Evolutionary conservation across 2,329 filamentous ascomycete species (phyloP).

Genomic region (Aspergillus flavus): DNA sequence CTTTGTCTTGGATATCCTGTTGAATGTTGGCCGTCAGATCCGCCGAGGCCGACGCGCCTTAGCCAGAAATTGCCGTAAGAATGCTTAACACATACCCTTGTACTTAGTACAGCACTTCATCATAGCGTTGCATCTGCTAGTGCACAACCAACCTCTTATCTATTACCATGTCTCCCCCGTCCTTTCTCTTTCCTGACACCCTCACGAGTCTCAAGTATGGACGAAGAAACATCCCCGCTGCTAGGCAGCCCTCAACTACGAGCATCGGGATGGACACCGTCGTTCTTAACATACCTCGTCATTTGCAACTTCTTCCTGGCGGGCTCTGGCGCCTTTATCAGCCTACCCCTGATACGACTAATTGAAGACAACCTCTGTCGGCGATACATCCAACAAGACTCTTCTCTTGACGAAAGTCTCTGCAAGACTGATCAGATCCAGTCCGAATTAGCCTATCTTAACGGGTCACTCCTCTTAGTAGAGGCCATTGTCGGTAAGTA

Average conservation of each 20-base stretch:
- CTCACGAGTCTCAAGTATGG: background rate
- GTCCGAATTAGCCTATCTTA: constrained; percentile 12
- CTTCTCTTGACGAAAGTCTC: background rate
- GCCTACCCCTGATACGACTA: background rate
- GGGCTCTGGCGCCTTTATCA: background rate
- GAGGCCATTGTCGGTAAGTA: constrained; percentile 9
- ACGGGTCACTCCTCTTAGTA: constrained; percentile 8
- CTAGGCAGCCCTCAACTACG: background rate
- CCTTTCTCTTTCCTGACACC: background rate
- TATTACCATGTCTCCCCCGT: background rate
- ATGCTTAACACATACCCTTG: no score
- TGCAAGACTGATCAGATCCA: constrained; percentile 12
- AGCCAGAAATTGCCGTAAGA: no score
- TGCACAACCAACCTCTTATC: background rate
- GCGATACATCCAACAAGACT: background rate
- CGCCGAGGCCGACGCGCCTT: no score
- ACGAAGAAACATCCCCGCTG: background rate
- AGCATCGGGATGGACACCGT: background rate
- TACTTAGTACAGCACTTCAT: background rate
- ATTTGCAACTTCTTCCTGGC: background rate
- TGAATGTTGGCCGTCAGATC: no score
- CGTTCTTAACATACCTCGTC: background rate
- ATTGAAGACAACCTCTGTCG: background rate
- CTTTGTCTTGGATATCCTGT: no score
- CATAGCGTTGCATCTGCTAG: background rate